Conservation (phyloP, 495 filamentous ascomycete species). For the Daldinia caldariorum region DNA sequence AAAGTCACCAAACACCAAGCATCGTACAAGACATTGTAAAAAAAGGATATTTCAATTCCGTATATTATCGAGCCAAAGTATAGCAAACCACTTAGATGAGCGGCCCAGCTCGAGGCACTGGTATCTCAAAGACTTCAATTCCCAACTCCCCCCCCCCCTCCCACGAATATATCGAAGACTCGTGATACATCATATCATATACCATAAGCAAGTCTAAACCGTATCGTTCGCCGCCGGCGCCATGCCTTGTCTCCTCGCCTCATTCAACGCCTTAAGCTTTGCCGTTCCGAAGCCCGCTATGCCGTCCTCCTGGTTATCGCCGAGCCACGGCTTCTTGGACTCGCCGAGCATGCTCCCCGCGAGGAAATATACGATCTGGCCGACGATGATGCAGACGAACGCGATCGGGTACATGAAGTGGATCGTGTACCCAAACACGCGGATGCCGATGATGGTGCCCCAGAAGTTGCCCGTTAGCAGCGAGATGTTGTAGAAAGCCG, state of each 20-base stretch:
- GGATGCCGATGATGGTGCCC: slow-evolving; percentile 89
- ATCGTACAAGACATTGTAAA: neutral
- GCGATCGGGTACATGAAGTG: slow-evolving; percentile 96
- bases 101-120: neutral
- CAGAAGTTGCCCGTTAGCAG: slow-evolving; percentile 96
- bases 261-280: slow-evolving; percentile 76
- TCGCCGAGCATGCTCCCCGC: slow-evolving; percentile 83
- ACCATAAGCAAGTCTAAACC: slow-evolving; percentile 12
- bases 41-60: neutral
- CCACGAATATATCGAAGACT: neutral
- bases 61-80: neutral
- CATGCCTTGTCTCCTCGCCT: slow-evolving; percentile 52
- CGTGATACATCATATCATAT: neutral
- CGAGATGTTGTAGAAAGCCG: slow-evolving; percentile 96
- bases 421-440: slow-evolving; percentile 81
- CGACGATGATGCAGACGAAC: slow-evolving; percentile 88
- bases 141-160: neutral
- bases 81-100: neutral
- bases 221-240: slow-evolving; percentile 12
- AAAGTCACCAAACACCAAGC: neutral
- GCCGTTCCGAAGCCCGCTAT: slow-evolving; percentile 88
- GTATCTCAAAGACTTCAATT: slow-evolving; percentile 6
- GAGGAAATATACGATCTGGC: slow-evolving; percentile 83
- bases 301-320: slow-evolving; percentile 81
- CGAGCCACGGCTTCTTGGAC: slow-evolving; percentile 93